A percentile compares a stretch with the other conserved stretches of the same genome.
Conservation (phyloP, 257 asterid species). For the Galeopsis tetrahit region DNA sequence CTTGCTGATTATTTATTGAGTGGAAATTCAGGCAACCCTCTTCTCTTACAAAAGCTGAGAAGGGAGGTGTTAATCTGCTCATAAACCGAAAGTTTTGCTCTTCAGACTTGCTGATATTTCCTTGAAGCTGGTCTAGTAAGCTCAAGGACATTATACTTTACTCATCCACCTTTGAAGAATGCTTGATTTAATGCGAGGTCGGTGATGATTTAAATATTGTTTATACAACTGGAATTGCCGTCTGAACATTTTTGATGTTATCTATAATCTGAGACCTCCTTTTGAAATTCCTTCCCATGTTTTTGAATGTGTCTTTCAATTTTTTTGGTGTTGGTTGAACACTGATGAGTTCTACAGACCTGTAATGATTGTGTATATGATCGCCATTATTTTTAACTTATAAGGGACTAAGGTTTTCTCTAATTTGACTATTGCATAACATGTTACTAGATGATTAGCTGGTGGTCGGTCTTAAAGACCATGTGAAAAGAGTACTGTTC, state of each 20-base stretch:
- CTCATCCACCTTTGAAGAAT: neutral
- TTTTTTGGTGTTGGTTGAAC: neutral
- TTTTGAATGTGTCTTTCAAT: too few relatives aligned
- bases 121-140: constrained; percentile 51
- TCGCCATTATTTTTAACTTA: constrained; percentile 64
- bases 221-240: constrained; percentile 72
- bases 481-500: too few relatives aligned
- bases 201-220: constrained; percentile 42
- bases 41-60: neutral
- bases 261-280: constrained; percentile 61
- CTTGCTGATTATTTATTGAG: neutral
- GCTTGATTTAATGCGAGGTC: constrained; percentile 26
- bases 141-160: neutral
- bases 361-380: constrained; percentile 77
- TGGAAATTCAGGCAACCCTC: neutral
- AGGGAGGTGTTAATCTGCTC: neutral
- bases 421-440: too few relatives aligned
- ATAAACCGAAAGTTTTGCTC: too few relatives aligned
- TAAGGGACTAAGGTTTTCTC: constrained; percentile 67
- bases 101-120: too few relatives aligned
- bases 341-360: constrained; percentile 64
- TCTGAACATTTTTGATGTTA: constrained; percentile 64
- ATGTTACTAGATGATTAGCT: too few relatives aligned
- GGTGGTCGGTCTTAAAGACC: too few relatives aligned
- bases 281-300: too few relatives aligned